Conservation (phyloP, 495 filamentous ascomycete species). For the Chaetomium tenue region DNA sequence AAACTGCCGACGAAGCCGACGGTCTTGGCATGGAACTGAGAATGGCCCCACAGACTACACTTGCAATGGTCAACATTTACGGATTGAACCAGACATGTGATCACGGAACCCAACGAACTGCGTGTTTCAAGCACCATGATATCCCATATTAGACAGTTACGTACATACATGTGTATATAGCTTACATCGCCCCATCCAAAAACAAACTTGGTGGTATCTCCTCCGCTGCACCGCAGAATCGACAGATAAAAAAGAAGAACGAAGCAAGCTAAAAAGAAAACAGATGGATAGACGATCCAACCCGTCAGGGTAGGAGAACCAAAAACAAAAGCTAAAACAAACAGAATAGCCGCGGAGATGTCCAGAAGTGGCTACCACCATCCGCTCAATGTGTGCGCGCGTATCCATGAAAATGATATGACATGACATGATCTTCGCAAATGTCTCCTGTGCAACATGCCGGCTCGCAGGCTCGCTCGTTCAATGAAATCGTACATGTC, state of each 20-base stretch:
- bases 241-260: neutral
- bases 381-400: neutral
- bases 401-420: constrained; percentile 10
- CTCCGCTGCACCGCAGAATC: constrained; percentile 12
- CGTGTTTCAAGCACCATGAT: neutral
- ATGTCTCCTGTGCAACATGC: constrained; percentile 1
- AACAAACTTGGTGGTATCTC: constrained; percentile 18
- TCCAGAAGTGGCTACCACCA: neutral
- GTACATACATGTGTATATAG: constrained; percentile 16
- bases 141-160: constrained; percentile 20
- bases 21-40: no score
- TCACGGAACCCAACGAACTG: neutral
- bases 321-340: neutral
- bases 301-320: neutral
- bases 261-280: constrained; percentile 1
- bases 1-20: no score
- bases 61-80: no score
- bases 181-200: neutral
- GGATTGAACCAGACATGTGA: neutral
- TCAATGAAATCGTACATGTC: constrained; percentile 11
- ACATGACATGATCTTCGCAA: constrained; percentile 1
- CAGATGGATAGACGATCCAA: neutral
- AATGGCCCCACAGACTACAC: no score
- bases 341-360: neutral
- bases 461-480: constrained; percentile 2